phyloP scores from a whole-genome alignment of 352 stramenopile species.

The Blastocystis hominis region DNA sequence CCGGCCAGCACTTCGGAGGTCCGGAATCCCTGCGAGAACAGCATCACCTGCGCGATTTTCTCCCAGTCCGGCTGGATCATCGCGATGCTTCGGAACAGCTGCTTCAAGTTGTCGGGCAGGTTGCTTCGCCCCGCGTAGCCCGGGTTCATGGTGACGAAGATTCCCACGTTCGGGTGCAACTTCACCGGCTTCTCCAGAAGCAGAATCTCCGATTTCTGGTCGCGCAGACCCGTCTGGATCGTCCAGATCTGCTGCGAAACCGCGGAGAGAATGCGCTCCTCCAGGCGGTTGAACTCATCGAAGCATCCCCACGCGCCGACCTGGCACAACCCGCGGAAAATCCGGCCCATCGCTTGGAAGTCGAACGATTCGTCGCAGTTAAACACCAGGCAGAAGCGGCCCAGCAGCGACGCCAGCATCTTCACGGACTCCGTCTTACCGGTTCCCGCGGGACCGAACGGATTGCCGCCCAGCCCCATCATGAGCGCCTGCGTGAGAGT shows the following conservation, averaged over 20 bases:
- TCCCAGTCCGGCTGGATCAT: conserved; percentile 98
- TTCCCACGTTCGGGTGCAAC: conserved; percentile 91
- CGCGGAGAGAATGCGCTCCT: conserved; percentile 95
- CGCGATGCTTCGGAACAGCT: conserved; percentile 95
- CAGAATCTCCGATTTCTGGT: conserved; percentile 73
- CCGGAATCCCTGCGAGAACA: conserved; percentile 98
- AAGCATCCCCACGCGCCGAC: conserved; percentile 98
- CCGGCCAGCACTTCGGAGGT: conserved; percentile 87
- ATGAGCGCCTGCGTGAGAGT: conserved; percentile 96
- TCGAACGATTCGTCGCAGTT: conserved; percentile 99
- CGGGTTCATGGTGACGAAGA: conserved; percentile 99
- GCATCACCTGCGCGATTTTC: conserved; percentile 98
- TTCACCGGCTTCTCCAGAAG: conserved; percentile 84
- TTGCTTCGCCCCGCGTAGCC: conserved; percentile 94
- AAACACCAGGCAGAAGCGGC: conserved; percentile 98
- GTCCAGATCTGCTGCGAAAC: conserved; percentile 98
- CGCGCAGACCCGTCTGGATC: conserved; percentile 91
- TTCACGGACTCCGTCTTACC: conserved; percentile 99
- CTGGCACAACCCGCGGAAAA: conserved; percentile 98
- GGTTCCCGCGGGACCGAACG: conserved; percentile 93
- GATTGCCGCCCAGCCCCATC: conserved; percentile 92
- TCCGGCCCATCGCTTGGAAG: conserved; percentile 95
- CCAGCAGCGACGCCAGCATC: conserved; percentile 90
- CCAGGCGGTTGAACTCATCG: conserved; percentile 99
- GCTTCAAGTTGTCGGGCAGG: conserved; percentile 93